These are phyloP conservation scores for Fragaria vesca DNA, from an alignment of 306 rosid genomes.

Conservation along the genomic window DNA sequence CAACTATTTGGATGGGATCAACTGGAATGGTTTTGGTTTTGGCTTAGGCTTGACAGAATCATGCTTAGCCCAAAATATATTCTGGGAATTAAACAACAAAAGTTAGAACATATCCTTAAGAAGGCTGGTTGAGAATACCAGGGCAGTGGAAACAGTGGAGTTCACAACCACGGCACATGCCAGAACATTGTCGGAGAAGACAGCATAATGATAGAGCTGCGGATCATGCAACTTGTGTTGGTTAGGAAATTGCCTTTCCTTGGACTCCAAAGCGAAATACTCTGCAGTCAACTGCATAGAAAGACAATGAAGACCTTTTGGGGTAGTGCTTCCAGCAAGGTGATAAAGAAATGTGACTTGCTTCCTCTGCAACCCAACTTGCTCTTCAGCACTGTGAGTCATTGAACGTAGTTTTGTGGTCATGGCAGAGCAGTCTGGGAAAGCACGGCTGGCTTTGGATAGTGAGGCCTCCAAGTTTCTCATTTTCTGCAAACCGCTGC, in stretches of 20 bases:
- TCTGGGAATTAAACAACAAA: neutral
- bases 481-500: constrained; percentile 74
- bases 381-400: constrained; percentile 73
- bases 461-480: constrained; percentile 77
- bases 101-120: neutral
- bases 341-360: constrained; percentile 60
- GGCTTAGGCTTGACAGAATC: neutral
- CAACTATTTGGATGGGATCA: neutral
- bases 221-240: constrained; percentile 64
- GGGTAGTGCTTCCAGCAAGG: constrained; percentile 84
- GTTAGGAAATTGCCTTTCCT: constrained; percentile 56
- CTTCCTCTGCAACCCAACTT: constrained; percentile 51
- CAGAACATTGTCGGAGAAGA: constrained; percentile 95
- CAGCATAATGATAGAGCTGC: constrained; percentile 73
- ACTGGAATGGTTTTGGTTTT: neutral
- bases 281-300: constrained; percentile 82
- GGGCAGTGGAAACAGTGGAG: constrained; percentile 72
- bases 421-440: constrained; percentile 79
- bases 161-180: constrained; percentile 92
- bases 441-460: constrained; percentile 65
- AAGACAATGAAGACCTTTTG: constrained; percentile 91
- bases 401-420: constrained; percentile 77
- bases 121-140: constrained; percentile 45
- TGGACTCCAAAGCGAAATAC: constrained; percentile 65
- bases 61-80: neutral